These are phyloP conservation scores for Physcomitrellopsis africana DNA, from an alignment of 225 moss, liverwort and hornwort genomes.

Conservation along the genomic window DNA sequence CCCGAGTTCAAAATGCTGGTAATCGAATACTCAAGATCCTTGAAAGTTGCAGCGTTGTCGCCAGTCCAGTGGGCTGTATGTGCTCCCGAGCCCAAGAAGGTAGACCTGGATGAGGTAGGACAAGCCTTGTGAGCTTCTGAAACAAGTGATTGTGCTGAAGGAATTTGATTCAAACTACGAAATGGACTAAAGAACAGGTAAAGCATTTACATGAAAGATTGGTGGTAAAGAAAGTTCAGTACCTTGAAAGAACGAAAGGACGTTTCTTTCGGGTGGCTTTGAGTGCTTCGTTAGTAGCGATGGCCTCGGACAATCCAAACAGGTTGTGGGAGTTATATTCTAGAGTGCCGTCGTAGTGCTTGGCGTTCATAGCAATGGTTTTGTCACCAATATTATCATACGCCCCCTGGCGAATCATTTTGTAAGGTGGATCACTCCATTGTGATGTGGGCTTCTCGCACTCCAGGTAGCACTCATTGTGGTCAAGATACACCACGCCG, in stretches of 20 bases:
- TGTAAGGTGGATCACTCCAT: conserved; percentile 81
- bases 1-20: conserved; percentile 66
- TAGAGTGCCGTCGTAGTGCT: conserved; percentile 62
- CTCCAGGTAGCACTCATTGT: conserved; percentile 61
- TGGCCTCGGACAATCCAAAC: conserved; percentile 74
- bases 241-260: conserved; percentile 78
- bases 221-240: too few species aligned
- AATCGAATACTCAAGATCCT: conserved; percentile 78
- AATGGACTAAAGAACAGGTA: too few species aligned
- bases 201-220: too few species aligned
- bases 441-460: conserved; percentile 48
- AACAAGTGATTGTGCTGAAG: too few species aligned
- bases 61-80: conserved; percentile 95
- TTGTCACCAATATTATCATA: conserved; percentile 58
- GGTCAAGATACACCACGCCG: conserved; percentile 38
- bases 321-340: conserved; percentile 88
- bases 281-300: conserved; percentile 71
- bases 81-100: conserved; percentile 88
- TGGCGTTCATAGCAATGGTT: conserved; percentile 55
- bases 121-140: background rate
- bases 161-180: too few species aligned
- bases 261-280: conserved; percentile 51
- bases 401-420: conserved; percentile 45
- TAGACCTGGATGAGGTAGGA: conserved; percentile 45
- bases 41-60: conserved; percentile 87